These are phyloP conservation scores for Persicaria tinctoria DNA, from an alignment of 148 eudicot species.

Conservation along the genomic window DNA sequence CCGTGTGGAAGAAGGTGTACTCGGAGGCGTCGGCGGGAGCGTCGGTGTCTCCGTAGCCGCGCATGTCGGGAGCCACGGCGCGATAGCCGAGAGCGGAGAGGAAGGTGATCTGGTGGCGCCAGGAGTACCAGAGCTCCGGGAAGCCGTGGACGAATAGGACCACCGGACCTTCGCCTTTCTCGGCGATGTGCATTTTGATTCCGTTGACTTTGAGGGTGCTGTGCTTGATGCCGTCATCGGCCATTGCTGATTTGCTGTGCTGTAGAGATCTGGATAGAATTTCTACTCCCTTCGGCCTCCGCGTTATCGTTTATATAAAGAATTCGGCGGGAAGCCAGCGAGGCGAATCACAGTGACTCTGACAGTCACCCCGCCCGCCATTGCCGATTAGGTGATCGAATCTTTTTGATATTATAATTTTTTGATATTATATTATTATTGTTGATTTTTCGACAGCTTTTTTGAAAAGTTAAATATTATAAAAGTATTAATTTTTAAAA, in stretches of 20 bases:
- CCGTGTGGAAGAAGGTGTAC: slow-evolving; percentile 38
- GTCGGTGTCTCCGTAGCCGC: slow-evolving; percentile 58
- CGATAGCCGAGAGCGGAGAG: slow-evolving; percentile 43
- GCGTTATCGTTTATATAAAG: no score
- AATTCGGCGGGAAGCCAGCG: no score
- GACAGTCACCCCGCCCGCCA: no score
- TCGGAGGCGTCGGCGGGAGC: slow-evolving; percentile 29
- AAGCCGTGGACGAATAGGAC: slow-evolving; percentile 56
- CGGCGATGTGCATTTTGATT: slow-evolving; percentile 33
- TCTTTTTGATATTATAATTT: no score
- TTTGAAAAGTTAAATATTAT: no score
- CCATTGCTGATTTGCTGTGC: neutral
- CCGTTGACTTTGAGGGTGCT: slow-evolving; percentile 17
- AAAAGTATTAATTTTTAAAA: no score
- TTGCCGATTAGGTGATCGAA: no score
- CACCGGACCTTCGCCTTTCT: slow-evolving; percentile 37
- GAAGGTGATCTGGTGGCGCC: slow-evolving; percentile 50
- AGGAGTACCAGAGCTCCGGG: slow-evolving; percentile 59
- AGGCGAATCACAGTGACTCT: no score
- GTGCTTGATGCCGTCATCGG: slow-evolving; percentile 24
- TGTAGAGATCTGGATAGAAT: no score
- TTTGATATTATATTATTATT: no score
- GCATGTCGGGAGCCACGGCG: slow-evolving; percentile 56
- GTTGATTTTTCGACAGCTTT: no score
- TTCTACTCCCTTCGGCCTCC: no score